Evolutionary conservation across 2,329 filamentous ascomycete genomes (phyloP).

Genomic region (Aquanectria penicillioides): DNA sequence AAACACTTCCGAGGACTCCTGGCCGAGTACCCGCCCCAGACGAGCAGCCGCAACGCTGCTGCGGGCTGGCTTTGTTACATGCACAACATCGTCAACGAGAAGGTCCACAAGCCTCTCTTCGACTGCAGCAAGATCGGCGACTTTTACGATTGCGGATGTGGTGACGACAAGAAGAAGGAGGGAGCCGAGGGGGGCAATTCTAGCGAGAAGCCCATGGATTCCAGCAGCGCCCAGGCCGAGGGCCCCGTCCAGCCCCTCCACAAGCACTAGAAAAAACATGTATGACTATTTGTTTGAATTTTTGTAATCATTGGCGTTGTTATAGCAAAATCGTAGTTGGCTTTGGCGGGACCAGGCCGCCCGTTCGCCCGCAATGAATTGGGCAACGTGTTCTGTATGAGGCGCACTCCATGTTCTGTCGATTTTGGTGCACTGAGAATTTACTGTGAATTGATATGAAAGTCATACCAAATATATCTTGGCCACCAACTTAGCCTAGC

Average conservation of each 20-base stretch:
- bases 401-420: neutral
- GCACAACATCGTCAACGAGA: constrained; percentile 74
- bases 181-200: constrained; percentile 20
- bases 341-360: constrained; percentile 38
- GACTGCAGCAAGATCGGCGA: constrained; percentile 75
- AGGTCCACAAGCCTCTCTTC: constrained; percentile 69
- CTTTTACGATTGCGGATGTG: constrained; percentile 78
- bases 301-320: constrained; percentile 11
- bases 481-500: too few relatives aligned
- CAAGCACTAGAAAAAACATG: constrained; percentile 25
- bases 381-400: constrained; percentile 16
- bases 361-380: constrained; percentile 1
- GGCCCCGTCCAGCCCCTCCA: constrained; percentile 32
- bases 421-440: neutral
- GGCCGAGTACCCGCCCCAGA: constrained; percentile 71
- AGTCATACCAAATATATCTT: neutral
- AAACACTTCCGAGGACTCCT: constrained; percentile 72
- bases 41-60: constrained; percentile 69
- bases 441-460: neutral
- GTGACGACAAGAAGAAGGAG: constrained; percentile 62
- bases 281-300: constrained; percentile 18
- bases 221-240: constrained; percentile 31
- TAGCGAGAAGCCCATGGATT: constrained; percentile 33
- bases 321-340: constrained; percentile 11
- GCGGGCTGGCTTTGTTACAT: constrained; percentile 75